Base-by-base conservation (phyloP, 2,329 filamentous ascomycete species). In the Ophiocordyceps robertsii region DNA sequence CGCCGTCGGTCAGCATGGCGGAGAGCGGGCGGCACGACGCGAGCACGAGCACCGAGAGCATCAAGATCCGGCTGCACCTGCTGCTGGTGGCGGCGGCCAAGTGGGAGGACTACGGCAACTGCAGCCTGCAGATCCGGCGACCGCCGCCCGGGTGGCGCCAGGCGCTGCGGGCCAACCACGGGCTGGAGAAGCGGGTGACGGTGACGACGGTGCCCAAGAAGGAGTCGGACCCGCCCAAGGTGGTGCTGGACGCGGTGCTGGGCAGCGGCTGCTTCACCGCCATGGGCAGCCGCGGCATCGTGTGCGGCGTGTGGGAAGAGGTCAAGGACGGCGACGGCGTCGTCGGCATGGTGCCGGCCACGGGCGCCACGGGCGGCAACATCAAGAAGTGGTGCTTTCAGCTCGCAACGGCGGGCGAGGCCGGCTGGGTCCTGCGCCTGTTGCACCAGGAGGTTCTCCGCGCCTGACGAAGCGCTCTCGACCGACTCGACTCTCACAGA, bases 81-180 rank as follows among this genome's bases (percentile, higher is more conserved):
- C 80, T 85, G 40, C 80, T 90, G 40, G 82, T 88, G 46, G 69
- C 75, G 1, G 69, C 77, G 12, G 78, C 78, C 40, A 90, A 90
- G 58, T 98, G 92, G 92, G 80, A 87, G 47, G 89, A 96, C 57
- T 80, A 89, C 66, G 90, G 92, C 49, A 80, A 85, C 51, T 93
- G 88, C 46, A 72, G 79, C 32, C 67, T 98, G 46, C 86, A 84
- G 14, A 87, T 98, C 53, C 79, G 88, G 57, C 76, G 79, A 16
- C 84, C 86, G n/a, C 81, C 70, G 41, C 74, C 64, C 31, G 75
- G 75, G 7, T 74, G 72, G 59, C 67, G 67, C 36, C 75, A 74
- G 62, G 76, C 72, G 45, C 68, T 77, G 42, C 66, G 70, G 35
- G 74, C 73, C 48, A 69, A 78, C 47, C 73, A 80, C 51, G 79